A percentile compares a stretch with the other conserved stretches of the same genome.
Conservation (phyloP, 768 basidiomycete genomes). For the Auricularia heimuer region DNA sequence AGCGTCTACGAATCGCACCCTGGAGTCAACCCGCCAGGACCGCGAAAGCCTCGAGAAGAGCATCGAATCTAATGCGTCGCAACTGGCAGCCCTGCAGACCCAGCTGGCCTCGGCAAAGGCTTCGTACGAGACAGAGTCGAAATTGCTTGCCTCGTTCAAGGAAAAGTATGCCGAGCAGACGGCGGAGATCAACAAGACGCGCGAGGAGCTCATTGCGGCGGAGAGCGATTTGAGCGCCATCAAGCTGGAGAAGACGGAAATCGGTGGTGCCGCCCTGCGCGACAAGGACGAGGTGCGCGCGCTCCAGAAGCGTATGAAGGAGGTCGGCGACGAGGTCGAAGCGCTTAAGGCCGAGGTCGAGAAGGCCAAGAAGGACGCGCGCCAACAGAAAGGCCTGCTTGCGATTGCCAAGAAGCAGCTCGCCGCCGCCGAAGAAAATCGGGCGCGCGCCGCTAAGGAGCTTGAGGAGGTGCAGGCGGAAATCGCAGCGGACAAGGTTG, state of each 20-base stretch:
- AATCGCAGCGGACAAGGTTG: constrained; percentile 38
- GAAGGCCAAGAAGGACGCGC: constrained; percentile 84
- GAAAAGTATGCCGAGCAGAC: constrained; percentile 60
- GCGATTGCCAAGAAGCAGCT: constrained; percentile 95
- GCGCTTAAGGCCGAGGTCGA: constrained; percentile 66
- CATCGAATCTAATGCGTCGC: constrained; percentile 56
- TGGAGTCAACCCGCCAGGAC: constrained; percentile 57
- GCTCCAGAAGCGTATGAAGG: constrained; percentile 75
- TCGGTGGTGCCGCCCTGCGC: constrained; percentile 74
- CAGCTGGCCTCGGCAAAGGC: constrained; percentile 78
- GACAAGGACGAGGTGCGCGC: constrained; percentile 93
- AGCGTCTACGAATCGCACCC: constrained; percentile 62
- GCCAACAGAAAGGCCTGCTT: constrained; percentile 91
- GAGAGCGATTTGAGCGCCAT: constrained; percentile 90
- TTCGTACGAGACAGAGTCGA: constrained; percentile 77
- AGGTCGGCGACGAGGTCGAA: constrained; percentile 65
- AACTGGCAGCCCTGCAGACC: constrained; percentile 71
- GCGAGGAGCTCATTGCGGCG: constrained; percentile 73
- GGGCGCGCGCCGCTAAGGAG: constrained; percentile 60
- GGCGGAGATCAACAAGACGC: constrained; percentile 58
- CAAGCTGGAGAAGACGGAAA: constrained; percentile 81
- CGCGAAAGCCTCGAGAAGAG: constrained; percentile 55
- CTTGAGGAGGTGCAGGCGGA: constrained; percentile 55
- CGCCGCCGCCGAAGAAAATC: constrained; percentile 69
- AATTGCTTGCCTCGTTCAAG: constrained; percentile 52